Evolutionary conservation across 2,329 filamentous ascomycete species (phyloP).

Genomic region (Annulohypoxylon truncatum): DNA sequence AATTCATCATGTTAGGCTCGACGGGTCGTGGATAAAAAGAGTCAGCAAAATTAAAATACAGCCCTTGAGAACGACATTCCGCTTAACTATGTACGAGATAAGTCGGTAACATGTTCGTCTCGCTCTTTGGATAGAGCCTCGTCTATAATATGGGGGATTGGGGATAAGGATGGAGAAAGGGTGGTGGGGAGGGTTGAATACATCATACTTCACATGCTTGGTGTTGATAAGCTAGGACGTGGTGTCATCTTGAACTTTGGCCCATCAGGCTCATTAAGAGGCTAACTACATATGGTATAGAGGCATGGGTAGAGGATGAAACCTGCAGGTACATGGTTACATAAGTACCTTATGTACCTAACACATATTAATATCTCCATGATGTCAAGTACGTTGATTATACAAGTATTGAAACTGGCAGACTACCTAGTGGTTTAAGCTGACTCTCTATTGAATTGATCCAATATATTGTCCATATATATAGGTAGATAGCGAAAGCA

Average conservation of each 20-base stretch:
- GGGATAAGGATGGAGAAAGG: neutral
- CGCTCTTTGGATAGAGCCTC: neutral
- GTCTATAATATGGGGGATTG: neutral
- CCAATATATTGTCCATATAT: neutral
- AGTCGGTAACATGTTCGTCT: neutral
- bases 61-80: neutral
- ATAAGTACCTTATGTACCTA: neutral
- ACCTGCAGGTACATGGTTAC: neutral
- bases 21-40: constrained; percentile 1
- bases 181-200: neutral
- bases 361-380: too few species aligned
- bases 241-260: neutral
- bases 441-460: too few species aligned
- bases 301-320: too few species aligned
- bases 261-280: neutral
- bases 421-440: too few species aligned
- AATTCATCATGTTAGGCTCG: constrained; percentile 33
- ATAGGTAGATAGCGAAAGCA: neutral
- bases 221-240: neutral
- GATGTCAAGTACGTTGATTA: too few species aligned
- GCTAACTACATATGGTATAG: neutral
- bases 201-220: neutral
- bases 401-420: too few species aligned
- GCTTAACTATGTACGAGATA: neutral
- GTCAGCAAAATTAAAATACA: neutral